Base-by-base conservation (phyloP, 2,329 filamentous ascomycete species). In the Microascus cirrosus region DNA sequence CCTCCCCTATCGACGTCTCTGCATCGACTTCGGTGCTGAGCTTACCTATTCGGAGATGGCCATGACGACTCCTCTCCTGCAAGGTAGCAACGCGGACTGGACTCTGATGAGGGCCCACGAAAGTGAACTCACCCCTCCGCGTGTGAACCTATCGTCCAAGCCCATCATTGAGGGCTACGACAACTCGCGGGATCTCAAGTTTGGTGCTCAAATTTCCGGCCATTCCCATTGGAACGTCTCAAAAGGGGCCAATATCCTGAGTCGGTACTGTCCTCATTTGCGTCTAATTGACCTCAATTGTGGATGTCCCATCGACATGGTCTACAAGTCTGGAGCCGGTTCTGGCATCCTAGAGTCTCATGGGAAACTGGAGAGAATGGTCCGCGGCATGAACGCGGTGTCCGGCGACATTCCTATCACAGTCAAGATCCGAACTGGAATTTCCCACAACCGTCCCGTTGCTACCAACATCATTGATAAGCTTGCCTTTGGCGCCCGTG, bases 31-130 rank as follows among this genome's bases (percentile, higher is more conserved):
- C 25, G 94, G 94, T 39, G 92, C 91, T 32, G 88, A 96, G 68
- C 79, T 95, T 54, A 99, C 94, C 0, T 99, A 96, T 76, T 97
- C 93, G 0, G 94, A 99, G 72, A 99, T 99, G 94, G 94, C 93
- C 3, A 89, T 99, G 81, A 86, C 90, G 32, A 76, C 95, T 71
- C 92, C 93, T 11, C 74, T 99, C 50, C 80, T 99, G 6, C 91
- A 96, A 70, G 94, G 94, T 39, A 83, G 88, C 62, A 95, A 93
- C 72, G 80, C 86, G 1, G 94, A 99, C 74, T 99, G 94, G 94
- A 91, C 94, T 22, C 77, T 99, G 58, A 83, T 97, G 79, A 95
- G 94, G 71, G 90, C 90, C 2, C 94, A 99, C 68, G 85, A 91
- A 68, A 88, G 86, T 7, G 94, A 99, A 71, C 77, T 87, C 20